Evolutionary conservation across 1,284 basidiomycete species (phyloP).

Genomic region (Pseudozyma sp.): DNA sequence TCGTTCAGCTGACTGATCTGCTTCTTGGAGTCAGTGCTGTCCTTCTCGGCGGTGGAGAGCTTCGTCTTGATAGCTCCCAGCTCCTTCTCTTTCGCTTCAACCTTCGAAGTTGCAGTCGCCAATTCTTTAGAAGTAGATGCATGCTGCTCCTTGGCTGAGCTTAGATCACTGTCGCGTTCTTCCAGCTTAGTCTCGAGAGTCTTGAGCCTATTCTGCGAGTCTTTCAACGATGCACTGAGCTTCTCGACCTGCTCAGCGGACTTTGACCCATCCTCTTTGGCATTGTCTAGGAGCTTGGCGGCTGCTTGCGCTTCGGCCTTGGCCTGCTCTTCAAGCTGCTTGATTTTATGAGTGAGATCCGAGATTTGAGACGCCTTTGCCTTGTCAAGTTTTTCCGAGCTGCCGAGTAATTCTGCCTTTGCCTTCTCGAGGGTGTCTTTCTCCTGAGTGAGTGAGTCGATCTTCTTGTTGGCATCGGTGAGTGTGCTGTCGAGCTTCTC

Average conservation of each 20-base stretch:
- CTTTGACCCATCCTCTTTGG: conserved; percentile 22
- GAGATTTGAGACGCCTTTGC: conserved; percentile 19
- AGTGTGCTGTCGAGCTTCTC: conserved; percentile 31
- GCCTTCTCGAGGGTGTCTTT: conserved; percentile 28
- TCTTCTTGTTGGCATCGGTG: conserved; percentile 23
- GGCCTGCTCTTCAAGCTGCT: conserved; percentile 27
- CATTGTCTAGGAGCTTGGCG: conserved; percentile 18
- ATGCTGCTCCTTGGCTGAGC: conserved; percentile 16
- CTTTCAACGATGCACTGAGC: conserved; percentile 21
- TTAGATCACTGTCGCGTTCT: conserved; percentile 23
- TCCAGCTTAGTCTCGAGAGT: conserved; percentile 14
- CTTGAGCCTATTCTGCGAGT: conserved; percentile 18
- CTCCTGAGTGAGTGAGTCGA: conserved; percentile 28
- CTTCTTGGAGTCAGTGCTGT: conserved; percentile 13
- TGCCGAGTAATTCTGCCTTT: conserved; percentile 18
- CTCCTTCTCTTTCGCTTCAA: conserved; percentile 16
- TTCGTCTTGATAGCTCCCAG: conserved; percentile 15
- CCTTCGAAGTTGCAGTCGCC: conserved; percentile 9
- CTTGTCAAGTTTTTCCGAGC: conserved; percentile 20
- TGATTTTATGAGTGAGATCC: conserved; percentile 30
- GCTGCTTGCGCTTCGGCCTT: conserved; percentile 14
- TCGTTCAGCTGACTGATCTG: conserved; percentile 28
- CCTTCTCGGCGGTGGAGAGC: conserved; percentile 13
- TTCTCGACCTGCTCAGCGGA: conserved; percentile 18
- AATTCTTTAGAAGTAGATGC: conserved; percentile 16